These are phyloP conservation scores for Daldinia sp. DNA, from an alignment of 2,329 filamentous ascomycete species.

Conservation along the genomic window DNA sequence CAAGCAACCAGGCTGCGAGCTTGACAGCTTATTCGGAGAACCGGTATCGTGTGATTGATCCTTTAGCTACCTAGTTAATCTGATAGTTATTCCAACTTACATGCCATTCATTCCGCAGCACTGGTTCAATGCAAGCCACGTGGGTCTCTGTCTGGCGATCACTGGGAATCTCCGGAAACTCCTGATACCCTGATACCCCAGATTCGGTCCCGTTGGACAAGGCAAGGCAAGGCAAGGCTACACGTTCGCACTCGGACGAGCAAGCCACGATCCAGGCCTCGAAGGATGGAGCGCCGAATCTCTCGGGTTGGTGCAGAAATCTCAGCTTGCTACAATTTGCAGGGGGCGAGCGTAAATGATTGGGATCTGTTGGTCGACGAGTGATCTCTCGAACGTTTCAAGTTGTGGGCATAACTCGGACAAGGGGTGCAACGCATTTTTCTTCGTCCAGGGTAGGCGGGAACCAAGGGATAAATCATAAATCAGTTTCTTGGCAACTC, in stretches of 20 bases:
- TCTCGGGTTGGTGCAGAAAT: conserved; percentile 19
- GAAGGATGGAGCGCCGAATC: conserved; percentile 23
- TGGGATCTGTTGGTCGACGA: conserved; percentile 18
- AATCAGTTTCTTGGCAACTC: conserved; percentile 25
- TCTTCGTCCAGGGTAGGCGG: conserved; percentile 11
- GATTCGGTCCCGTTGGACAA: conserved; percentile 29
- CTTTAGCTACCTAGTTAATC: neutral
- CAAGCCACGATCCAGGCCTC: conserved; percentile 30
- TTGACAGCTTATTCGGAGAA: conserved; percentile 9
- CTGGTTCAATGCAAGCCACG: conserved; percentile 43
- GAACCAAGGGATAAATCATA: conserved; percentile 27
- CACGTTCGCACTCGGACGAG: conserved; percentile 9
- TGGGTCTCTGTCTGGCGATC: conserved; percentile 35
- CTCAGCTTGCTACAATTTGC: conserved; percentile 10
- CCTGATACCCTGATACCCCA: conserved; percentile 23
- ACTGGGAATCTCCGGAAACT: conserved; percentile 19
- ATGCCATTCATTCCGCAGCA: conserved; percentile 34
- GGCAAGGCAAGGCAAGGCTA: conserved; percentile 10
- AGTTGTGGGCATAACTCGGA: conserved; percentile 18
- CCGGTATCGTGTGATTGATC: conserved; percentile 12
- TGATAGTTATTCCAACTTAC: conserved; percentile 23
- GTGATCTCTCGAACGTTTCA: conserved; percentile 33
- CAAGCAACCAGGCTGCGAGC: neutral
- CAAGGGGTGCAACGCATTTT: conserved; percentile 23
- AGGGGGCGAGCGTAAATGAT: conserved; percentile 10